Base-by-base conservation (phyloP, 352 stramenopile species). In the Phytophthora tentaculata region DNA sequence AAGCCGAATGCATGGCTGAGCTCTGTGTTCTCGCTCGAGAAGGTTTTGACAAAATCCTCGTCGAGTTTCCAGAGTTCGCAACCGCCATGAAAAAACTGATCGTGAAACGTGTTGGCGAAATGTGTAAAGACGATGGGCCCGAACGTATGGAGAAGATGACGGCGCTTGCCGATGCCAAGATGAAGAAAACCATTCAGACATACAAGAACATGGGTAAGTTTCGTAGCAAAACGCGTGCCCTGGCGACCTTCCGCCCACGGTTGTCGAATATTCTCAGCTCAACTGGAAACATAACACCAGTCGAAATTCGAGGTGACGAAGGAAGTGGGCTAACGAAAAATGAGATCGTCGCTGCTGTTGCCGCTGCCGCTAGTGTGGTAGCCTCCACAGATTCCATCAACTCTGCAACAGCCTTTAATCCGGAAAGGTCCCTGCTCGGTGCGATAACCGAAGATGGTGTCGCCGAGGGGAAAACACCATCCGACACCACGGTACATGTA, bases 101-200 rank as follows among this genome's bases (percentile, higher is more conserved):
- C 43, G 79, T 91, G 53, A 89, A 89, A 67, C 79, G 84, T 32
- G 79, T 91, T 37, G 77, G 76, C 7, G 71, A 88, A 57, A 86
- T 90, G 78, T 90, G 80, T 77, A 69, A 78, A 23, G 66, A 76
- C 5, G 64, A 73, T 23, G 54, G 49, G 13, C 60, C 71, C 3
- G 78, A 88, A 37, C 68, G 71, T 37, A 84, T 90, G 48, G 81
- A 91, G 55, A 88, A 87, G 55, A 87, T 90, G 83, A 90, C 81
- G 16, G 62, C 70, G 37, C 71, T 91, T 8, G 78, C 83, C 0
- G 83, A 90, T 52, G 68, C 71, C 49, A 83, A 90, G 49, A 85
- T 90, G 81, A 89, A 90, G 64, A 86, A 83, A 32, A 71, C 73
- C 6, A 74, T 87, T 24, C 69, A 81, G 37, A 61, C 77, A 14